A percentile compares a stretch with the other conserved stretches of the same genome.
Evolutionary conservation across 2,329 filamentous ascomycete species (phyloP).

Genomic region (Neonectria hederae): DNA sequence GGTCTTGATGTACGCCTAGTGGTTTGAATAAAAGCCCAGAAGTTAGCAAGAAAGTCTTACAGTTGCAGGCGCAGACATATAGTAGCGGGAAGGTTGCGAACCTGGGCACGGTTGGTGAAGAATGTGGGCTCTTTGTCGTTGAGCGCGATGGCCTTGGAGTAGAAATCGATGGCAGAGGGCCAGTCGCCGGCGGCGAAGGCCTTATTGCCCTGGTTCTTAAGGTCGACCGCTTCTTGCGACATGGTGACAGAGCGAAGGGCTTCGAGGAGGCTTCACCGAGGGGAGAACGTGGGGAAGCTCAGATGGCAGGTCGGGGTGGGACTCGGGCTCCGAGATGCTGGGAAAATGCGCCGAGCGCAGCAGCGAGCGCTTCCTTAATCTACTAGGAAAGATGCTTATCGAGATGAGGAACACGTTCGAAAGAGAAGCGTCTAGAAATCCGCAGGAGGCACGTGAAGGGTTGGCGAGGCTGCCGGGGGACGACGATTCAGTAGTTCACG

Average conservation of each 20-base stretch:
- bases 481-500: constrained; percentile 34
- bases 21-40: constrained; percentile 6
- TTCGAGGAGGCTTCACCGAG: constrained; percentile 7
- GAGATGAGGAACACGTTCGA: not conserved
- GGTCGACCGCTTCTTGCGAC: constrained; percentile 75
- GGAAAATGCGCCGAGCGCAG: constrained; percentile 39
- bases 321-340: constrained; percentile 28
- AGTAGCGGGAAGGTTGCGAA: constrained; percentile 53
- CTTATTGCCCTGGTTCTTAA: constrained; percentile 95
- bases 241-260: constrained; percentile 45
- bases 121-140: constrained; percentile 88
- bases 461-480: constrained; percentile 25
- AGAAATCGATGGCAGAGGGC: constrained; percentile 81
- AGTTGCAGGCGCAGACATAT: not conserved
- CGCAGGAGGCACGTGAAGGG: constrained; percentile 7
- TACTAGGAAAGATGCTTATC: not conserved
- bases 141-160: constrained; percentile 86
- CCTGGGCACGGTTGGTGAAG: constrained; percentile 95
- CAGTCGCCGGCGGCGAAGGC: constrained; percentile 91
- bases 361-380: constrained; percentile 13
- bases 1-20: constrained; percentile 89
- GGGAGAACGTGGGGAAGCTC: constrained; percentile 20
- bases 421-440: constrained; percentile 19
- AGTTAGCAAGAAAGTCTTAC: constrained; percentile 55
- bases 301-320: constrained; percentile 26